Conservation (phyloP, 805 yeast species). For the Metschnikowia lochheadii region DNA sequence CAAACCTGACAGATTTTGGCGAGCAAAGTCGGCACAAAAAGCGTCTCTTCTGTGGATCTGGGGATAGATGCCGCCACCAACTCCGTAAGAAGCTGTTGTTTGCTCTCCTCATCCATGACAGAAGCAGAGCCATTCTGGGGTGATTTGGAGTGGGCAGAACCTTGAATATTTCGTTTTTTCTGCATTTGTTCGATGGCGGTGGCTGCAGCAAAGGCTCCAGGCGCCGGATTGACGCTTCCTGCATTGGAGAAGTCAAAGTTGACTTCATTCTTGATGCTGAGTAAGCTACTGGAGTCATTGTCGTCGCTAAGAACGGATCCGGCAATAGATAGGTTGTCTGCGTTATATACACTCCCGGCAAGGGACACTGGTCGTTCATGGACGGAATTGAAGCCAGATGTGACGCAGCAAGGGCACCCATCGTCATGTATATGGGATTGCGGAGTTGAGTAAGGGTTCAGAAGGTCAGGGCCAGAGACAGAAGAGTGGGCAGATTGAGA, state of each 20-base stretch:
- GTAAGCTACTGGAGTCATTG: conserved; percentile 25
- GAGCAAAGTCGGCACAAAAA: conserved; percentile 67
- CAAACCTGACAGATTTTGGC: conserved; percentile 66
- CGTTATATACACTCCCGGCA: conserved; percentile 53
- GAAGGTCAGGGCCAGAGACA: conserved; percentile 1
- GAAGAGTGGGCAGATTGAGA: not conserved
- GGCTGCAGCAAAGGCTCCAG: conserved; percentile 21
- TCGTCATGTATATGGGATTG: conserved; percentile 24
- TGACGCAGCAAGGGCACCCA: conserved; percentile 48
- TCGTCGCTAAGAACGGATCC: conserved; percentile 41
- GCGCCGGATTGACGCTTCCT: conserved; percentile 58
- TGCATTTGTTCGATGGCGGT: conserved; percentile 52
- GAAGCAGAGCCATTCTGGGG: conserved; percentile 1
- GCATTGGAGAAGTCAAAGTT: conserved; percentile 5
- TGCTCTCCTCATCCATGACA: conserved; percentile 21
- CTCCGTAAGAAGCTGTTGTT: conserved; percentile 36
- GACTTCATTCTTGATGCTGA: conserved; percentile 26
- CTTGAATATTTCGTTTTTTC: conserved; percentile 17
- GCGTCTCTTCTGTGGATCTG: conserved; percentile 72
- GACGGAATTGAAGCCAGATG: conserved; percentile 37
- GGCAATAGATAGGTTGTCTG: conserved; percentile 28
- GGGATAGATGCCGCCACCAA: conserved; percentile 70
- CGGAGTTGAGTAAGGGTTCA: conserved; percentile 3
- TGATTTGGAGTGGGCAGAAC: not conserved
- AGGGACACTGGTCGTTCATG: conserved; percentile 64